Evolutionary conservation across 169 alveolate species (phyloP).

Genomic region (Babesia microti): DNA sequence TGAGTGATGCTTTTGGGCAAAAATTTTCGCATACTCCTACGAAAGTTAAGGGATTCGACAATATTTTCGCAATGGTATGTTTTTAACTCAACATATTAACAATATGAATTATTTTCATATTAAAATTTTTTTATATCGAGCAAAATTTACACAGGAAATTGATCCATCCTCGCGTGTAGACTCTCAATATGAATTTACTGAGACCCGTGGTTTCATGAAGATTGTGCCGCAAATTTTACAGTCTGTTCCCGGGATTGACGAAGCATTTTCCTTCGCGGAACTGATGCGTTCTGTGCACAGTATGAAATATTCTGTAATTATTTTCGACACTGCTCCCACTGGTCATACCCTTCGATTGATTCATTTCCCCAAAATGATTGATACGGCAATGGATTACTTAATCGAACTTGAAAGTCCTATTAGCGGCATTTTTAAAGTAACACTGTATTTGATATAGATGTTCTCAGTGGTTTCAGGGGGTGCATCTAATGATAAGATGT

Average conservation of each 20-base stretch:
- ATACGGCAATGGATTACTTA: constrained; percentile 82
- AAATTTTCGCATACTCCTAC: constrained; percentile 86
- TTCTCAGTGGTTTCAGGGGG: constrained; percentile 11
- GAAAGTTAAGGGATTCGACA: constrained; percentile 82
- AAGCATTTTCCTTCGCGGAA: constrained; percentile 94
- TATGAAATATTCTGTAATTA: constrained; percentile 82
- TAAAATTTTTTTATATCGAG: neutral
- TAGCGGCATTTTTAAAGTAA: constrained; percentile 44
- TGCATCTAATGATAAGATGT: constrained; percentile 25
- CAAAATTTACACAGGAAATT: constrained; percentile 64
- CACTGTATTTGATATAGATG: constrained; percentile 21
- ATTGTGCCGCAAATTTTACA: constrained; percentile 80
- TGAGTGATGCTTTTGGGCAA: constrained; percentile 95
- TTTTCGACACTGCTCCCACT: constrained; percentile 99
- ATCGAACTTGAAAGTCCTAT: constrained; percentile 66
- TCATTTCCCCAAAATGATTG: constrained; percentile 88
- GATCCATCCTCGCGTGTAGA: constrained; percentile 70
- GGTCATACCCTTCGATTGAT: constrained; percentile 97
- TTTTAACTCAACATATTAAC: neutral
- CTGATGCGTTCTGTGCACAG: constrained; percentile 87
- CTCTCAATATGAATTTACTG: constrained; percentile 59
- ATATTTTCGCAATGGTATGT: constrained; percentile 83
- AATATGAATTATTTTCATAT: neutral
- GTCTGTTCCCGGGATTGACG: constrained; percentile 97
- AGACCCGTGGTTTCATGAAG: constrained; percentile 44